phyloP scores from a whole-genome alignment of 116 monocot genomes.

The Dioscorea cayenensis region DNA sequence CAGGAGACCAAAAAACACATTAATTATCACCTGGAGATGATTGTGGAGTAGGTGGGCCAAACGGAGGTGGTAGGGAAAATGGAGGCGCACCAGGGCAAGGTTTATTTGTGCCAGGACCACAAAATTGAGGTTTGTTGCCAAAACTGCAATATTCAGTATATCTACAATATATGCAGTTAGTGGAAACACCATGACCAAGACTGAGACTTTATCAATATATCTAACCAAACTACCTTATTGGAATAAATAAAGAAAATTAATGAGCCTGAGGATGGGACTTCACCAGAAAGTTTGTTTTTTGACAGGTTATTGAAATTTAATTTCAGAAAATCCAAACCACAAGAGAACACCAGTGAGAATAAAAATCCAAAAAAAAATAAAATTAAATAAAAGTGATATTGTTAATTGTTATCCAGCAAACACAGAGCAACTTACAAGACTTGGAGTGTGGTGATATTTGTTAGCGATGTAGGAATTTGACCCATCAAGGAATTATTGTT shows the following conservation, averaged over 20 bases:
- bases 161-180: background rate
- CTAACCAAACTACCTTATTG: constrained; percentile 49
- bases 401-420: background rate
- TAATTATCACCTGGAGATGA: constrained; percentile 48
- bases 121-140: constrained; percentile 68
- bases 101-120: constrained; percentile 69
- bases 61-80: constrained; percentile 95
- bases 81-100: constrained; percentile 86
- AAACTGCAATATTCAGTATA: constrained; percentile 57
- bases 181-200: background rate
- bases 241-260: constrained; percentile 85
- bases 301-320: constrained; percentile 71
- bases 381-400: background rate
- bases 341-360: background rate
- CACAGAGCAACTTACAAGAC: constrained; percentile 64
- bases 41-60: constrained; percentile 41
- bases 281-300: constrained; percentile 74
- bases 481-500: constrained; percentile 80
- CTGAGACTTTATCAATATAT: background rate
- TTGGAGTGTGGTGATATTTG: constrained; percentile 60
- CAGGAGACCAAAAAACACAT: background rate
- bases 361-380: background rate
- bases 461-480: constrained; percentile 67
- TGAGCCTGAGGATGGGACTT: constrained; percentile 80
- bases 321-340: background rate